These are phyloP conservation scores for Rhamnella rubrinervis DNA, from an alignment of 331 rosid genomes.

Conservation along the genomic window DNA sequence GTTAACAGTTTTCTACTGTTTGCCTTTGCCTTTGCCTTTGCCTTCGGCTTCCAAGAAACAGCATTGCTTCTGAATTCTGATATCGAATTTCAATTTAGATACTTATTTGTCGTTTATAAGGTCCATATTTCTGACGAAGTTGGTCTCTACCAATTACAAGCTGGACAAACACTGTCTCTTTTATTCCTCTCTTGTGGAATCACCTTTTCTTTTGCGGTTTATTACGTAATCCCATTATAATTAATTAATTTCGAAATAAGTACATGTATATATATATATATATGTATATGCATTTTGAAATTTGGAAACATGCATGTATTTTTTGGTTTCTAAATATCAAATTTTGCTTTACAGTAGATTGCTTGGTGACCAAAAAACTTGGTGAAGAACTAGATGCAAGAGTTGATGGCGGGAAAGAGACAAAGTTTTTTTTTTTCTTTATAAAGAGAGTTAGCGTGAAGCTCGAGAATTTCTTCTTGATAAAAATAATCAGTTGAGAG, in stretches of 20 bases:
- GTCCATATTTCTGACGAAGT: conserved; percentile 32
- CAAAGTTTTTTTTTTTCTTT: too few species aligned
- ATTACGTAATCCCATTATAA: neutral
- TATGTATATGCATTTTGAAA: too few species aligned
- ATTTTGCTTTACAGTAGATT: too few species aligned
- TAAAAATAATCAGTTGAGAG: too few species aligned
- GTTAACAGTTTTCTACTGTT: conserved; percentile 23
- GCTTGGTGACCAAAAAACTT: too few species aligned
- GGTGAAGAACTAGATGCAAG: too few species aligned
- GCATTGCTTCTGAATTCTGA: neutral
- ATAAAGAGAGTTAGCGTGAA: too few species aligned
- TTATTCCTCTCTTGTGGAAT: conserved; percentile 3
- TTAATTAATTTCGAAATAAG: neutral
- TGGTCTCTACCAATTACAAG: conserved; percentile 16
- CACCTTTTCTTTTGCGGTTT: conserved; percentile 4
- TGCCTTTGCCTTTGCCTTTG: conserved; percentile 13
- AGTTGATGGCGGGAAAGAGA: too few species aligned
- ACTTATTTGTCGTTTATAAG: neutral
- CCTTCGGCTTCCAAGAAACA: neutral
- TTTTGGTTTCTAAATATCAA: too few species aligned
- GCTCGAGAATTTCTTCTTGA: too few species aligned
- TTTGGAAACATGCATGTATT: too few species aligned
- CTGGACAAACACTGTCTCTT: conserved; percentile 6
- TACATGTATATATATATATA: too few species aligned
- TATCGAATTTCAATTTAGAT: neutral